A percentile compares a stretch with the other conserved stretches of the same genome.
These are phyloP conservation scores for Jaenimonas drosophilae DNA, from an alignment of 208 protist species.

Conservation along the genomic window DNA sequence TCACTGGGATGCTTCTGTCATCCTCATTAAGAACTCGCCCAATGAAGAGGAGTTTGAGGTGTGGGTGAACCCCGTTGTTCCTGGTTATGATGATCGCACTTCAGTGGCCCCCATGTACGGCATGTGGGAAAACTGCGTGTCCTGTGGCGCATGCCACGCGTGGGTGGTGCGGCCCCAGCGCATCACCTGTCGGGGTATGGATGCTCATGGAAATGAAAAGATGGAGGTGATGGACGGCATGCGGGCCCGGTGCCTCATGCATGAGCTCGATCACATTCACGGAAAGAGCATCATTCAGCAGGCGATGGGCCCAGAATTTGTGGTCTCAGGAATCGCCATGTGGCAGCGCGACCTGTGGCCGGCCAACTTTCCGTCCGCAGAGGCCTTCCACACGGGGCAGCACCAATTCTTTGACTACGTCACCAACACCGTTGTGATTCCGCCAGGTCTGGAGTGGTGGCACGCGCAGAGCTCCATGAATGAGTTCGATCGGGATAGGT, in stretches of 20 bases:
- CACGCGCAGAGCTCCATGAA: too few relatives aligned
- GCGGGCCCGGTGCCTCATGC: conserved; percentile 79
- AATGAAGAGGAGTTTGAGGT: conserved; percentile 70
- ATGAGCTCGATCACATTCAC: conserved; percentile 81
- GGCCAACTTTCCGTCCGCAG: conserved; percentile 75
- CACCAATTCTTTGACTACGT: conserved; percentile 86
- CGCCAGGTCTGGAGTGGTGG: conserved; percentile 77
- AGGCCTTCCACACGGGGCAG: conserved; percentile 63
- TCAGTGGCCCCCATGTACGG: conserved; percentile 83
- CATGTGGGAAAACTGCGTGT: conserved; percentile 91
- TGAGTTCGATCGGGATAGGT: too few relatives aligned
- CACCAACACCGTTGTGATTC: conserved; percentile 56
- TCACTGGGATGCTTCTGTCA: conserved; percentile 77
- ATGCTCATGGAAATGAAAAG: conserved; percentile 72
- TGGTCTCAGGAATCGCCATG: conserved; percentile 64
- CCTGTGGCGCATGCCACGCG: conserved; percentile 48
- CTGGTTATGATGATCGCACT: conserved; percentile 58
- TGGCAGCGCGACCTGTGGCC: conserved; percentile 76
- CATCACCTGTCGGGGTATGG: conserved; percentile 58
- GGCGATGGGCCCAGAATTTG: conserved; percentile 68
- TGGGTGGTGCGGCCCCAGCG: conserved; percentile 80
- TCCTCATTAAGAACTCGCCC: conserved; percentile 54
- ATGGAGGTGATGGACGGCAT: conserved; percentile 70
- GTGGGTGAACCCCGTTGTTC: conserved; percentile 78
- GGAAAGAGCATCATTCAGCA: conserved; percentile 80